phyloP scores from a whole-genome alignment of 1,284 basidiomycete species.

The Omphalotus olearius region DNA sequence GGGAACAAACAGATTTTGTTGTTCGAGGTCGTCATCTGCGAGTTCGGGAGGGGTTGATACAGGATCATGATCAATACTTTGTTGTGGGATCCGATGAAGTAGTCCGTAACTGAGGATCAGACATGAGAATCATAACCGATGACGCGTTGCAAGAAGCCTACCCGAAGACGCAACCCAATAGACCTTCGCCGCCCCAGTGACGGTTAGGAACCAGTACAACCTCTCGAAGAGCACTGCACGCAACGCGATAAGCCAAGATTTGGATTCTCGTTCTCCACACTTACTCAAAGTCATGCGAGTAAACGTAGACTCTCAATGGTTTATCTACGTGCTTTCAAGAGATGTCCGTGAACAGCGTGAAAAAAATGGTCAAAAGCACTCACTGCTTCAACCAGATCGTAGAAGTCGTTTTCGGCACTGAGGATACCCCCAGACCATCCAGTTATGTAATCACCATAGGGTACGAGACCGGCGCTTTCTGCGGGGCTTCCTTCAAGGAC shows the following conservation, averaged over 20 bases:
- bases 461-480: slow-evolving; percentile 81
- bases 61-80: slow-evolving; percentile 48
- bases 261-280: slow-evolving; percentile 28
- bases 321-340: slow-evolving; percentile 80
- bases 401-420: slow-evolving; percentile 93
- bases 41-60: slow-evolving; percentile 53
- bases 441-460: slow-evolving; percentile 86
- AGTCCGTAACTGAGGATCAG: slow-evolving; percentile 60
- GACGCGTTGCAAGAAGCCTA: slow-evolving; percentile 32
- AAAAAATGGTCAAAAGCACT: slow-evolving; percentile 23
- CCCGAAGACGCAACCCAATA: slow-evolving; percentile 94
- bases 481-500: slow-evolving; percentile 95
- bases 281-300: slow-evolving; percentile 96
- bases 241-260: background rate
- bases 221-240: slow-evolving; percentile 76
- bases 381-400: slow-evolving; percentile 92
- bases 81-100: slow-evolving; percentile 84
- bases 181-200: slow-evolving; percentile 93
- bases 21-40: slow-evolving; percentile 50
- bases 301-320: slow-evolving; percentile 90
- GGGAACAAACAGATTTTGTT: slow-evolving; percentile 67
- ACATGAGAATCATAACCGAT: slow-evolving; percentile 6
- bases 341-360: slow-evolving; percentile 8
- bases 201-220: slow-evolving; percentile 91
- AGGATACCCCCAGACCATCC: slow-evolving; percentile 96